phyloP scores from a whole-genome alignment of 805 yeast species.

The Wickerhamiella alocasiicola region DNA sequence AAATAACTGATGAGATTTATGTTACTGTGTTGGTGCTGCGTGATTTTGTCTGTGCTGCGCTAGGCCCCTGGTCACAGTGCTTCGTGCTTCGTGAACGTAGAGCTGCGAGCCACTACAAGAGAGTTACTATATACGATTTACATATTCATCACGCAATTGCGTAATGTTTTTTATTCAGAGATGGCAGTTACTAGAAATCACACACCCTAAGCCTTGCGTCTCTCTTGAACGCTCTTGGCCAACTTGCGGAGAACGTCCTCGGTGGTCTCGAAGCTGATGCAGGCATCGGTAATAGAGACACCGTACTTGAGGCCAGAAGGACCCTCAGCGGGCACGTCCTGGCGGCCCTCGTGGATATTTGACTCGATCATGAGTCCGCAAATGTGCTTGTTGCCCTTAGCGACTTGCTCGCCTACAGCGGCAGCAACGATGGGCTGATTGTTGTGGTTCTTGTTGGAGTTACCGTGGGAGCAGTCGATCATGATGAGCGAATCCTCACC shows the following conservation, averaged over 20 bases:
- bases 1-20: too few relatives aligned
- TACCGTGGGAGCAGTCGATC: conserved; percentile 98
- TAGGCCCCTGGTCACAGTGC: too few relatives aligned
- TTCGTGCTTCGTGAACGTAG: too few relatives aligned
- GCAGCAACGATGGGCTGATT: conserved; percentile 88
- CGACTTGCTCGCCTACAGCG: conserved; percentile 64
- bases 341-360: conserved; percentile 84
- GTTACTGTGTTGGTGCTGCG: too few relatives aligned
- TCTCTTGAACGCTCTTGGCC: conserved; percentile 65
- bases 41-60: too few relatives aligned
- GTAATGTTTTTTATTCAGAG: too few relatives aligned
- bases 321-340: conserved; percentile 67
- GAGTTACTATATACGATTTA: too few relatives aligned
- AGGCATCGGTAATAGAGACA: conserved; percentile 93
- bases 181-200: too few relatives aligned
- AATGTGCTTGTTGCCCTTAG: conserved; percentile 58
- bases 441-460: conserved; percentile 77
- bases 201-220: conserved; percentile 46
- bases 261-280: conserved; percentile 84
- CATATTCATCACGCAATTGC: too few relatives aligned
- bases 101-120: too few relatives aligned
- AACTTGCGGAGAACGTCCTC: conserved; percentile 55
- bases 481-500: conserved; percentile 49
- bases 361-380: conserved; percentile 97
- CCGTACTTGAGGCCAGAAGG: conserved; percentile 73